Percentiles rank a stretch among this genome's conserved stretches.
These are phyloP conservation scores for Xanthoparmelia taractica DNA, from an alignment of 495 filamentous ascomycete genomes.

Conservation along the genomic window DNA sequence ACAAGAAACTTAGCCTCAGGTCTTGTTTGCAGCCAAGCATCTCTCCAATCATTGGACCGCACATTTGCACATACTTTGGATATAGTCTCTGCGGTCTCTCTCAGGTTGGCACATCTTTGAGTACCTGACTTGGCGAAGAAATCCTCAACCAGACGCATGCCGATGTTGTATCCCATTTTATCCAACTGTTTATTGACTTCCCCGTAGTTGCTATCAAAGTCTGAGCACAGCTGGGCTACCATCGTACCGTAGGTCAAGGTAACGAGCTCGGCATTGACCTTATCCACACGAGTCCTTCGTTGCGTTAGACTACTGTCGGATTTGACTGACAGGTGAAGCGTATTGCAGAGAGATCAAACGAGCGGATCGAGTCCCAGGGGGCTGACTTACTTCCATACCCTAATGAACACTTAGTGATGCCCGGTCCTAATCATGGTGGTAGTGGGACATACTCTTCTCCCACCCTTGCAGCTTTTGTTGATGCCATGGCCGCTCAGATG, in stretches of 20 bases:
- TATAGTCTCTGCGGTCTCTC: constrained; percentile 94
- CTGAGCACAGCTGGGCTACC: constrained; percentile 90
- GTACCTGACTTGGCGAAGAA: constrained; percentile 91
- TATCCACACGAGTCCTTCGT: constrained; percentile 54
- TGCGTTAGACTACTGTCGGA: constrained; percentile 1
- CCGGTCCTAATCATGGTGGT: constrained; percentile 3
- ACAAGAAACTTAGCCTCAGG: constrained; percentile 1
- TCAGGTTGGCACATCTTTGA: constrained; percentile 83
- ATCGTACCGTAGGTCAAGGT: constrained; percentile 97
- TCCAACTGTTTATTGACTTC: constrained; percentile 95
- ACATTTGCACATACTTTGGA: constrained; percentile 57
- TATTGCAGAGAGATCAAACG: not conserved
- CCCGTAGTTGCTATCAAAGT: constrained; percentile 84
- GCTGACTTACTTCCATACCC: constrained; percentile 89
- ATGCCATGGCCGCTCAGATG: constrained; percentile 50
- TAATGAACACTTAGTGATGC: constrained; percentile 38
- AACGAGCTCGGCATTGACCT: constrained; percentile 86
- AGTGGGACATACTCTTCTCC: constrained; percentile 81
- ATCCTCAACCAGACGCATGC: constrained; percentile 91
- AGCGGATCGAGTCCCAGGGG: not conserved
- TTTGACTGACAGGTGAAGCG: not conserved
- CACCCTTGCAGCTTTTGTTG: constrained; percentile 81
- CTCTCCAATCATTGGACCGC: not conserved
- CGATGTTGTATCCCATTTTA: constrained; percentile 99
- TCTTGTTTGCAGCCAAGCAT: not conserved